Base-by-base conservation (phyloP, 768 basidiomycete genomes). In the Lepiota subincarnata region DNA sequence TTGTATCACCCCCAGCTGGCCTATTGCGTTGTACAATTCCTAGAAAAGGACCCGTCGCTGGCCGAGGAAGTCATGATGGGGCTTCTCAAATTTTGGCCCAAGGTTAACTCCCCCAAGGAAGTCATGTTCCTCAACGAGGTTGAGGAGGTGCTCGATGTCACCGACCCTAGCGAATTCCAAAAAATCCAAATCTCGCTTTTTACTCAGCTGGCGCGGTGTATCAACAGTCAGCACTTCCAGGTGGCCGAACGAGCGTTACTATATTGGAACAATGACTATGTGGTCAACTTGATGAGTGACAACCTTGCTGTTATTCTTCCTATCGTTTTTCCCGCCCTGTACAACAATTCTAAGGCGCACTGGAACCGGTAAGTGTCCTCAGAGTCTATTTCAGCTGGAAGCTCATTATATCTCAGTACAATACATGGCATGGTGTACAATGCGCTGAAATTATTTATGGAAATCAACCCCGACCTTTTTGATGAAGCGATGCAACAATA, bases 191-290 rank as follows among this genome's bases (percentile, higher is more conserved):
- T 90, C 16, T 83, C 89, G 8, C 74, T 98, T 39, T 99, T 99
- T 80, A 86, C 86, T 50, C 97, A 98, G 68, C 80, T 99, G 24
- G 87, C 95, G 31, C 82, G 92, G 56, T 99, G 97, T 73, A 94
- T 99, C 81, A 97, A 96, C 68, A 94, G 91, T 64, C 97, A 98
- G 68, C 97, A 99, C 71, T 99, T 99, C 82, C 97, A 99, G 72
- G 96, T 99, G 26, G 96, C 97, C 5, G 97, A 99, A 70, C 83
- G 97, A 39, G 96, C 96, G 2, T 71, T 99, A 55, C 80, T 97
- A 61, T 98, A 97, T 69, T 99, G 97, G 97, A 98, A 98, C 74
- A 98, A 98, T 73, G 97, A 98, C 73, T 99, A 98, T 72, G 95
- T 98, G 60, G 92, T 99, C 62, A 99, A 97, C 70, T 82, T 99